These are phyloP conservation scores for Fusarium xylarioides DNA, from an alignment of 2,329 filamentous ascomycete genomes.

Conservation along the genomic window DNA sequence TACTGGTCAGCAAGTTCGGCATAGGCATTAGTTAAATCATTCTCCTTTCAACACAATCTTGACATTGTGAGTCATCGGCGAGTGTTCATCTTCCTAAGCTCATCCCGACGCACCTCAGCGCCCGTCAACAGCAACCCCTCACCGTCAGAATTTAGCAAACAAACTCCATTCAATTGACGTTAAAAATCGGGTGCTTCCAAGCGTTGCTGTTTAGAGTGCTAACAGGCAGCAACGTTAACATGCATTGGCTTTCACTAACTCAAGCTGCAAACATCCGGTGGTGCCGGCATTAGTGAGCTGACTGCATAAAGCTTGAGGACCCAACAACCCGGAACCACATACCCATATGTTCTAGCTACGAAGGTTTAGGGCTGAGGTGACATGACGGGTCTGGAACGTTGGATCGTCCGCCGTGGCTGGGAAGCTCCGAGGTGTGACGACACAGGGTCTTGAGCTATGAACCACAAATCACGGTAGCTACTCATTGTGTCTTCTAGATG, in stretches of 20 bases:
- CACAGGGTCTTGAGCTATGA: not conserved
- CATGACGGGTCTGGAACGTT: not conserved
- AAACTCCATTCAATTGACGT: not conserved
- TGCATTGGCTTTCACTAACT: not conserved
- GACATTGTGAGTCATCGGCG: not conserved
- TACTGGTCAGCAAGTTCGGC: accelerated
- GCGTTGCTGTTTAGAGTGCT: not conserved
- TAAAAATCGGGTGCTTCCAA: not conserved
- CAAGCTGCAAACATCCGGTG: not conserved
- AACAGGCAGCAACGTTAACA: not conserved
- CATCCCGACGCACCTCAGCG: not conserved
- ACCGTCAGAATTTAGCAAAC: not conserved
- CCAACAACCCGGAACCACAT: not conserved
- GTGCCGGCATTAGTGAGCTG: conserved; percentile 1
- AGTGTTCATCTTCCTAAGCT: not conserved
- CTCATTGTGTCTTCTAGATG: not conserved
- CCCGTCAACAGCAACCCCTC: not conserved
- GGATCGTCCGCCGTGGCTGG: not conserved
- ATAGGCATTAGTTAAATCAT: too few relatives aligned
- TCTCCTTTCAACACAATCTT: too few relatives aligned
- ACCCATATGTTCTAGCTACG: not conserved
- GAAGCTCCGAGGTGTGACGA: not conserved
- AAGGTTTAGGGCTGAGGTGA: conserved; percentile 1
- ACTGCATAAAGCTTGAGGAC: conserved; percentile 1
- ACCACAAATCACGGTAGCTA: not conserved